Evolutionary conservation across 75 land plant species (phyloP), one percentile per base, ranked within the genome.

Genomic region (Chamaecyparis obtusa): DNA sequence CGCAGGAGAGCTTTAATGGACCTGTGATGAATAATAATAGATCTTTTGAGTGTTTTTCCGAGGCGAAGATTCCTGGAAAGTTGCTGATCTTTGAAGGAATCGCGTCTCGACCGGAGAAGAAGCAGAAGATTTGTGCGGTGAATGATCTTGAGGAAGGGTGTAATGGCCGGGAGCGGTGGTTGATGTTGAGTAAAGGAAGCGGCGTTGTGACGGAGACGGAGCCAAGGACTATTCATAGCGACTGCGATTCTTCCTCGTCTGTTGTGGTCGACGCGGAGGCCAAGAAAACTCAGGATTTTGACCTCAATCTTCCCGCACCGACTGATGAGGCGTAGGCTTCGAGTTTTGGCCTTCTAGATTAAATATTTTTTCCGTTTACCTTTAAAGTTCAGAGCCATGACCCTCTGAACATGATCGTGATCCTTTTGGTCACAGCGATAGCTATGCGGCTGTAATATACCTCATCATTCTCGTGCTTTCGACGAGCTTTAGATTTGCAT

Each of bases 81-180:
- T n/a, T 81, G 32, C 43, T 81, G 51, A 33, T 81, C 1, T 81
- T 81, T 14, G 83, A 81, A 21, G 83, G 83, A 33, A 81, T 81
- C n/a, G 83, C 83, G n/a, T 81, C 83, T n/a, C 83, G 83, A 14
- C 83, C 51, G 5, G 83, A 81, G 54, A 81, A 81, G 13, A 81
- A 46, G 7, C 83, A 81, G 54, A 81, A 41, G 83, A 19, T 46
- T 46, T 81, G 51, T 46, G 16, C 48, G 27, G 43, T 37, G 5
- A 79, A 21, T 24, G 33, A 11, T 32, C 27, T 24, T 49, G 49
- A 81, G 49, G 48, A 27, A 5, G 49, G 24, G 32, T 27, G 32
- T 10, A 44, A 44, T n/a, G 83, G 83, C 15, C n/a, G 83, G 16
- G 32, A 46, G 32, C 83, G 46, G 83, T 81, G 83, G 83, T 27